Evolutionary conservation across 306 rosid species (phyloP), one percentile per base, ranked within the genome.

Genomic region (Mimosa pudica): DNA sequence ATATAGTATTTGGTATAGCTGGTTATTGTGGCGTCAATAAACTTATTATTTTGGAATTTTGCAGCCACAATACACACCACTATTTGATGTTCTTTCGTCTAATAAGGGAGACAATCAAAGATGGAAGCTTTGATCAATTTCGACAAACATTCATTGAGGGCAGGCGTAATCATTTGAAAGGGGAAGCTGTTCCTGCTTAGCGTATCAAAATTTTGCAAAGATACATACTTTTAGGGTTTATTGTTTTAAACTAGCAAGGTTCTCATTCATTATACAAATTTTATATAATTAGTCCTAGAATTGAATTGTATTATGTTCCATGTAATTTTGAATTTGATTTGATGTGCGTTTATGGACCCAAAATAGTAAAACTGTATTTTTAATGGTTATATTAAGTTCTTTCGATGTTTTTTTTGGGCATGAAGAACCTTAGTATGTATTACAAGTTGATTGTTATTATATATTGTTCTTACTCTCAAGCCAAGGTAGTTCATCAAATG

Each of bases 31-130:
- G 51, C 62, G 33, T 11, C 78, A 63, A 82, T 76, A 66, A 49
- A 71, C 32, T 61, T 77, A 11, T 46, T 58, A 11, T 11, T 79
- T 17, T 54, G 70, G 72, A 51, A 65, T 60, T 75, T 81, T 92
- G 97, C 93, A 94, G 98, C 81, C 99, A 95, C 70, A 93, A 95
- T 71, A 90, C 98, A 55, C 94, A 91, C 82, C 98, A 94, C 79
- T 94, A 91, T 86, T 78, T 94, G 77, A 80, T 62, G 63, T 95
- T 95, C 88, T 95, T 95, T 82, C 83, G 74, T 54, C 87, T 87
- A 11, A 85, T 93, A 86, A 83, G 98, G 85, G 94, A 81, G 78
- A 91, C 97, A 71, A 89, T 95, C 54, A 84, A 80, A 69, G 90
- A 88, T 1, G 99, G 98, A 73, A 86, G 85, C 35, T 95, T 95